Evolutionary conservation across 208 protist genomes (phyloP).

Genomic region (Crithidia sp.): DNA sequence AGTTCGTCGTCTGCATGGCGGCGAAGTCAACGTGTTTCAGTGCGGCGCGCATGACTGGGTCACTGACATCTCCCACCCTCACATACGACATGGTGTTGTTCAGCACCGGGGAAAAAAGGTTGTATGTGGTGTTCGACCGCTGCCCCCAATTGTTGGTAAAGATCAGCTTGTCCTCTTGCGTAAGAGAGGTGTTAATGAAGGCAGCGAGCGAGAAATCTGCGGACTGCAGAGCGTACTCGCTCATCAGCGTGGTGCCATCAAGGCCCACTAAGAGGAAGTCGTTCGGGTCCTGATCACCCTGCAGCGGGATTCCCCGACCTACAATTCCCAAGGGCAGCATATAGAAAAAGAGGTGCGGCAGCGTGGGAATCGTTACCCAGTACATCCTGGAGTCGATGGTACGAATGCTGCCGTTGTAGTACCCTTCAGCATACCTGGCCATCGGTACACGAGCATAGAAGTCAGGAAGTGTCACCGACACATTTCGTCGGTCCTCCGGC

Average conservation of each 20-base stretch:
- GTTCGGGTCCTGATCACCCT: not conserved
- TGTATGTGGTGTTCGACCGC: not conserved
- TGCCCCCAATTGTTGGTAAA: conserved; percentile 27
- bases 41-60: conserved; percentile 28
- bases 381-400: not conserved
- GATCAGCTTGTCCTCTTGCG: not conserved
- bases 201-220: not conserved
- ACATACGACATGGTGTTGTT: conserved; percentile 2
- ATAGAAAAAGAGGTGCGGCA: not conserved
- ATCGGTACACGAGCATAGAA: not conserved
- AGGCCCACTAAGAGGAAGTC: not conserved
- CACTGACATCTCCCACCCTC: not conserved
- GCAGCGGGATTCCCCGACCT: not conserved
- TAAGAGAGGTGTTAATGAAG: not conserved
- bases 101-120: not conserved
- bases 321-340: not conserved
- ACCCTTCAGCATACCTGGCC: not conserved
- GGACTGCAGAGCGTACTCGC: not conserved
- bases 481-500: not conserved
- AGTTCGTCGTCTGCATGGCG: not conserved
- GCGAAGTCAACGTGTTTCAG: conserved; percentile 17
- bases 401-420: not conserved
- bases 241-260: not conserved
- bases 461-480: not conserved
- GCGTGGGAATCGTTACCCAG: not conserved